phyloP scores from a whole-genome alignment of 163 green algal genomes.

The Chloromonas sp. region DNA sequence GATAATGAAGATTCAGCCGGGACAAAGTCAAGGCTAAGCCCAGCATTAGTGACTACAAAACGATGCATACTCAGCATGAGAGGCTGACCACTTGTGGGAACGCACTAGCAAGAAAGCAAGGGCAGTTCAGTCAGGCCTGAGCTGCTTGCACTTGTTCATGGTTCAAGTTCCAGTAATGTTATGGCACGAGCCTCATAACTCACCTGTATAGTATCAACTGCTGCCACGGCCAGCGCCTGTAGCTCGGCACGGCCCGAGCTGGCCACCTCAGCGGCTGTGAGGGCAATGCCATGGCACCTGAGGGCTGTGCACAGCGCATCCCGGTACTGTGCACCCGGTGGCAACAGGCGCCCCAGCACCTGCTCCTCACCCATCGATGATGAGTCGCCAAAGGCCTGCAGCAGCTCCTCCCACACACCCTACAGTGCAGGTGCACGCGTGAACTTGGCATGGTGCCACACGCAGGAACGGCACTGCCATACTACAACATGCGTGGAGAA shows the following conservation, averaged over 20 bases:
- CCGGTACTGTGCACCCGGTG: slow-evolving; percentile 25
- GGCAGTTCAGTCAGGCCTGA: too few species aligned
- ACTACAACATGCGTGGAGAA: too few species aligned
- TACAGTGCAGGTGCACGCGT: neutral
- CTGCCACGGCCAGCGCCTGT: slow-evolving; percentile 9
- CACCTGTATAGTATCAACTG: slow-evolving; percentile 25
- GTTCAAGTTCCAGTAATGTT: too few species aligned
- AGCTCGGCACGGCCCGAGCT: slow-evolving; percentile 13
- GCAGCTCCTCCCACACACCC: slow-evolving; percentile 19
- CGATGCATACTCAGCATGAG: too few species aligned
- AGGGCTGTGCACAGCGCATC: slow-evolving; percentile 34
- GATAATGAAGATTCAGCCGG: too few species aligned
- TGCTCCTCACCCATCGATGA: slow-evolving; percentile 9
- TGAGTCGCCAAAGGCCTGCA: slow-evolving; percentile 1
- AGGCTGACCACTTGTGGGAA: too few species aligned
- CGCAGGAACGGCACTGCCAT: too few species aligned
- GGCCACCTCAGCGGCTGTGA: slow-evolving; percentile 19
- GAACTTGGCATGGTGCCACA: neutral
- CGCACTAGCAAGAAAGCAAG: too few species aligned
- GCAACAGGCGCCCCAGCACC: slow-evolving; percentile 28
- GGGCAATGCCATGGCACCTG: slow-evolving; percentile 23
- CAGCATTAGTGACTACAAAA: too few species aligned
- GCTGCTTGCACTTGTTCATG: too few species aligned
- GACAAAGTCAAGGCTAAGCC: too few species aligned
- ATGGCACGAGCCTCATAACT: neutral